These are phyloP conservation scores for Sapria himalayana DNA, from an alignment of 345 rosid species.

Conservation along the genomic window DNA sequence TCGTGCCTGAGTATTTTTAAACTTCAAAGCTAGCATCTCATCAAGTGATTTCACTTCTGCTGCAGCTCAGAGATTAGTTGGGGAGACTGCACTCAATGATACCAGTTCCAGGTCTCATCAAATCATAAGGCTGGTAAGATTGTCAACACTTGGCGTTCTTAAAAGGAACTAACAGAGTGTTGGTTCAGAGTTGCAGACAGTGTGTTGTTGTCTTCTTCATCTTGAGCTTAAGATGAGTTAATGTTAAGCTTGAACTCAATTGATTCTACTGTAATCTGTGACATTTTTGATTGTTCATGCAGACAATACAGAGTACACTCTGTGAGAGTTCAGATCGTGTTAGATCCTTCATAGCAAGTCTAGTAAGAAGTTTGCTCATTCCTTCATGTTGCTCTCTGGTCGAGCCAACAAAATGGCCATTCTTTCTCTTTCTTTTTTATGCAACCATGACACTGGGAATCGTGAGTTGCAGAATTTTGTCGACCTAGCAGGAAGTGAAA, in stretches of 20 bases:
- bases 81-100: conserved; percentile 95
- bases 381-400: neutral
- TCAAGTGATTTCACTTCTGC: conserved; percentile 9
- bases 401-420: neutral
- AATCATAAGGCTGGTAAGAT: conserved; percentile 75
- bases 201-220: too few relatives aligned
- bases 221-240: too few relatives aligned
- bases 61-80: conserved; percentile 98
- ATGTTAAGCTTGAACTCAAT: too few relatives aligned
- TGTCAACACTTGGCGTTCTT: too few relatives aligned
- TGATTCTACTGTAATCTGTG: too few relatives aligned
- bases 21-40: too few relatives aligned
- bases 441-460: conserved; percentile 4
- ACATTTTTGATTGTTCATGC: conserved; percentile 14
- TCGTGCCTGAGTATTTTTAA: too few relatives aligned
- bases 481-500: conserved; percentile 98
- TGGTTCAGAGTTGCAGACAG: too few relatives aligned
- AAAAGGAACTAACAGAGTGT: too few relatives aligned
- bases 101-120: conserved; percentile 96
- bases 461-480: conserved; percentile 69
- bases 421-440: too few relatives aligned
- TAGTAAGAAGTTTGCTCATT: conserved; percentile 27
- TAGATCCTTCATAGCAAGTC: conserved; percentile 84
- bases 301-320: conserved; percentile 83
- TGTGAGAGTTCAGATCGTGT: conserved; percentile 89